A percentile compares a stretch with the other conserved stretches of the same genome.
Conservation (phyloP, 495 filamentous ascomycete species). For the Aspergillus heteromorphus region DNA sequence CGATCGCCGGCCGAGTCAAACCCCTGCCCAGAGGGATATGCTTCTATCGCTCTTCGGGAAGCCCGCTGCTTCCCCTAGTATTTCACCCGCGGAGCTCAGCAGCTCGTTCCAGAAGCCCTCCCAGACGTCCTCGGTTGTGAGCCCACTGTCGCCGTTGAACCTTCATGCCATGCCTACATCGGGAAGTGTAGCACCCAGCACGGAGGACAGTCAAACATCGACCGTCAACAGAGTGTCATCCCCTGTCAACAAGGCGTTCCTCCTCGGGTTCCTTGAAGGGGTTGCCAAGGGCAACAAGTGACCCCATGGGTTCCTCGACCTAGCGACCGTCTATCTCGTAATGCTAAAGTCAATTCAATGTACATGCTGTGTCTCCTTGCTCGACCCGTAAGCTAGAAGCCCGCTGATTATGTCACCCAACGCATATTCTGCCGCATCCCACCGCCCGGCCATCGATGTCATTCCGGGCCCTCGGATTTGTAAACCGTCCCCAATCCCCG, state of each 20-base stretch:
- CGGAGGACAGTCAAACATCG: conserved; percentile 44
- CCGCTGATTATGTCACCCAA: conserved; percentile 3
- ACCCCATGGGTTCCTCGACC: not conserved
- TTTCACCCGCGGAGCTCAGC: conserved; percentile 15
- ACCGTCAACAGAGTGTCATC: conserved; percentile 47
- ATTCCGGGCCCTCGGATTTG: conserved; percentile 6
- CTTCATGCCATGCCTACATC: conserved; percentile 35
- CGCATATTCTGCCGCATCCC: conserved; percentile 22
- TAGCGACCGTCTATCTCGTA: not conserved
- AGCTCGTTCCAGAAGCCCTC: conserved; percentile 15
- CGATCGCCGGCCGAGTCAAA: conserved; percentile 42
- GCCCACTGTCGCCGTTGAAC: conserved; percentile 42
- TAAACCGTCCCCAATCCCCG: conserved; percentile 3
- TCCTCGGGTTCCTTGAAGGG: conserved; percentile 68
- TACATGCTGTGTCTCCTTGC: not conserved
- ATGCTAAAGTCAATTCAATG: not conserved
- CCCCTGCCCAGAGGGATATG: conserved; percentile 58
- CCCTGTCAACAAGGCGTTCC: conserved; percentile 67
- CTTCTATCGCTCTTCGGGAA: conserved; percentile 72
- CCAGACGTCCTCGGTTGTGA: conserved; percentile 31
- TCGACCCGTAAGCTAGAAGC: not conserved
- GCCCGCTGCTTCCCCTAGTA: conserved; percentile 26
- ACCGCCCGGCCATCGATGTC: conserved; percentile 21
- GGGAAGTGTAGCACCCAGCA: conserved; percentile 32
- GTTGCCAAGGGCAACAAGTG: conserved; percentile 47